These are phyloP conservation scores for Phaeosphaeria sp. DNA, from an alignment of 2,329 filamentous ascomycete species.

Conservation along the genomic window DNA sequence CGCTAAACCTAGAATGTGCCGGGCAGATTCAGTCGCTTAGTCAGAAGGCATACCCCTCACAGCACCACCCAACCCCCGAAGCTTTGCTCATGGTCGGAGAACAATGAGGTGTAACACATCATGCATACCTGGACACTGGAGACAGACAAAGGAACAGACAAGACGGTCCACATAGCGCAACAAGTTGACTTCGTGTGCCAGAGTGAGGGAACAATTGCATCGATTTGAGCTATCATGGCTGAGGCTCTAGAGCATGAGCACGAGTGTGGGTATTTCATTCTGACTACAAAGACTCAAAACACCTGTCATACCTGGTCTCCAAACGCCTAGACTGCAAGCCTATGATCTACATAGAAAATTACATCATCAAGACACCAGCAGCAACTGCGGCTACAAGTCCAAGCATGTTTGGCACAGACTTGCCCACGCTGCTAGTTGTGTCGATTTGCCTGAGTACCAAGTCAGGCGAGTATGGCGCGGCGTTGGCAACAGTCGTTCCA, in stretches of 20 bases:
- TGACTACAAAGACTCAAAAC: background rate
- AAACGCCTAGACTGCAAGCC: background rate
- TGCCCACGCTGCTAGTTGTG: conserved; percentile 19
- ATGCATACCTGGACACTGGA: too few species aligned
- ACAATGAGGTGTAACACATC: too few species aligned
- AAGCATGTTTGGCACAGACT: conserved; percentile 31
- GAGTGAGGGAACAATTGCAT: too few species aligned
- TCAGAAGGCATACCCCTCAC: too few species aligned
- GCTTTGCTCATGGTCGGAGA: too few species aligned
- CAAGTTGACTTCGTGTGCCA: too few species aligned
- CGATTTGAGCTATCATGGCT: too few species aligned
- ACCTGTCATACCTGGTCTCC: background rate
- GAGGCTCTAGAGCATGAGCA: too few species aligned
- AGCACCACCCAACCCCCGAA: too few species aligned
- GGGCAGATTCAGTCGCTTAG: background rate
- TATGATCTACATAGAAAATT: background rate
- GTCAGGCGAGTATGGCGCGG: conserved; percentile 37
- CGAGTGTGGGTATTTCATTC: background rate
- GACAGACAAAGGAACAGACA: too few species aligned
- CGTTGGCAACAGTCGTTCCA: conserved; percentile 64
- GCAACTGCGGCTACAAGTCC: conserved; percentile 24
- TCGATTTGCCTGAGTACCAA: conserved; percentile 16
- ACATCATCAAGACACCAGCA: conserved; percentile 23
- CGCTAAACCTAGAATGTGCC: background rate
- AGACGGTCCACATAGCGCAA: too few species aligned